Evolutionary conservation across 768 basidiomycete species (phyloP).

Genomic region (Russula emetica): DNA sequence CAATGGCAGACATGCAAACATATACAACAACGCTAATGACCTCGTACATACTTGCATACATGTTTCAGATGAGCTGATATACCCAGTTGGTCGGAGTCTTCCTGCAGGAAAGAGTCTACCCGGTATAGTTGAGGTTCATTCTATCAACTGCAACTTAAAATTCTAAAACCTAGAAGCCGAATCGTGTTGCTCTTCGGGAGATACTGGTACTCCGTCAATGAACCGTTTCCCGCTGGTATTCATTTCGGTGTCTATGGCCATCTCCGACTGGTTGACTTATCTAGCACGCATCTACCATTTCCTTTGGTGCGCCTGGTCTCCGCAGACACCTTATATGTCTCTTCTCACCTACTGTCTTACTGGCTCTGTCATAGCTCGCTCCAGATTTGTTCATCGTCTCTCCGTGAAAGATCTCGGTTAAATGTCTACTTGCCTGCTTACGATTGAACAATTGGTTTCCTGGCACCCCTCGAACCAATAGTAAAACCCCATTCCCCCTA

Average conservation of each 20-base stretch:
- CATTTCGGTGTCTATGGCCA: slow-evolving; percentile 13
- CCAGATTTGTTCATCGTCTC: slow-evolving; percentile 1
- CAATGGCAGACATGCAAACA: neutral
- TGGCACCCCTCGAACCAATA: neutral
- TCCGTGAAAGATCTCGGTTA: neutral
- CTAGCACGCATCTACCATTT: neutral
- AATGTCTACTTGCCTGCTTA: neutral
- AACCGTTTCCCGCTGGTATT: slow-evolving; percentile 1
- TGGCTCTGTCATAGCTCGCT: neutral
- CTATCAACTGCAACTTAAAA: slow-evolving; percentile 13
- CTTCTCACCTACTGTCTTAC: neutral
- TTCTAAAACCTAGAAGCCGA: slow-evolving; percentile 19
- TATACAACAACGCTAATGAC: neutral
- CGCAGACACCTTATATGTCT: neutral
- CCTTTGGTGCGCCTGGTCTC: neutral
- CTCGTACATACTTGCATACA: neutral
- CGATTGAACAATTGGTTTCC: neutral
- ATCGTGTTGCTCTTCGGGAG: neutral
- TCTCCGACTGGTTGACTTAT: neutral
- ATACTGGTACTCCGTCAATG: neutral
- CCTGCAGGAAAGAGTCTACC: slow-evolving; percentile 10
- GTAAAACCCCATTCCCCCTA: neutral
- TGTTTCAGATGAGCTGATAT: neutral
- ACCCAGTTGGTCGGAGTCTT: neutral
- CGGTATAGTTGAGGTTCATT: neutral